Conservation (phyloP, 805 yeast species). For the Teunomyces funiuensis region DNA sequence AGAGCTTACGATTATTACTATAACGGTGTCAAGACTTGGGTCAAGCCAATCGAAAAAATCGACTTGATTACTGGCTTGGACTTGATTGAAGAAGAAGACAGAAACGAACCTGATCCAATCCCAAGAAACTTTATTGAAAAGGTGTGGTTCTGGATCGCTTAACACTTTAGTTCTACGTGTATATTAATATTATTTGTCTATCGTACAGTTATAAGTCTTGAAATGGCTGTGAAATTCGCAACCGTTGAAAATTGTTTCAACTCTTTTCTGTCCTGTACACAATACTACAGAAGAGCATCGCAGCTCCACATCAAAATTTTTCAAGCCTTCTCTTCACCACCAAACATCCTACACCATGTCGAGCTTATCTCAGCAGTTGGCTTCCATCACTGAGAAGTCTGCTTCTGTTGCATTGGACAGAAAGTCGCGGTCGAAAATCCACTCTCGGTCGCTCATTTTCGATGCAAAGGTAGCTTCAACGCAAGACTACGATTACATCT, state of each 20-base stretch:
- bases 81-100: constrained; percentile 56
- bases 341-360: constrained; percentile 26
- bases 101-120: constrained; percentile 32
- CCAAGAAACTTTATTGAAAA: constrained; percentile 43
- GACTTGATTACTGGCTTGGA: constrained; percentile 63
- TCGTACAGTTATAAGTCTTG: no score
- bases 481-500: constrained; percentile 86
- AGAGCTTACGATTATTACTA: constrained; percentile 40
- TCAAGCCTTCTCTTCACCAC: neutral
- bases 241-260: neutral
- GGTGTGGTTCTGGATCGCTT: constrained; percentile 53
- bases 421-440: constrained; percentile 81
- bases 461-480: constrained; percentile 88
- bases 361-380: constrained; percentile 80
- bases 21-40: constrained; percentile 34
- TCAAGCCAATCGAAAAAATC: constrained; percentile 54
- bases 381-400: constrained; percentile 61
- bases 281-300: constrained; percentile 2
- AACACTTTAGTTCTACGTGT: constrained; percentile 1
- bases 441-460: constrained; percentile 83
- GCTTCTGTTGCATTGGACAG: constrained; percentile 81
- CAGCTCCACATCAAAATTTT: constrained; percentile 3
- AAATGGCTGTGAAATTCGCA: neutral
- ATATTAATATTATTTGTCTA: no score
- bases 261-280: neutral